Base-by-base conservation (phyloP, 2,329 filamentous ascomycete genomes). In the Stagonosporopsis tanaceti region DNA sequence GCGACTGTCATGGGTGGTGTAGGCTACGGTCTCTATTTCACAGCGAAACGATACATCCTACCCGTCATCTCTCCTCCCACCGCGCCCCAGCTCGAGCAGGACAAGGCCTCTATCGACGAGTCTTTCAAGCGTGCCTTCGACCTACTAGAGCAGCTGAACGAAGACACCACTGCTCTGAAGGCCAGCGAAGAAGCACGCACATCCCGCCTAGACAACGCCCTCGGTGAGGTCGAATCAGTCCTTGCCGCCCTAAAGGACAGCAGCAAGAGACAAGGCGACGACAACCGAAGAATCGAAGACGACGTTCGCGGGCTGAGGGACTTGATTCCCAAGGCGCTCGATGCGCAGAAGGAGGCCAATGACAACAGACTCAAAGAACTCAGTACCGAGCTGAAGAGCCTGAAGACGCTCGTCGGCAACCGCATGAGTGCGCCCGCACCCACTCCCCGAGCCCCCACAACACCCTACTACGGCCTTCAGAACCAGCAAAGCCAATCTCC, bases 51-150 rank as follows among this genome's bases (percentile, higher is more conserved):
- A 71, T 99, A 99, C 70, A 88, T 99, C 56, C 87, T 90, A 62
- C 95, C 95, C 39, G 82, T 99, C 27, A 92, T 99, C 59, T 89
- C 93, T 12, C 96, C 95, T 4, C 95, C 95, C 1, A 99, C 95
- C 1, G 92, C 93, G 9, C 93, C 96, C 54, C 93, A 96, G 72
- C 83, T 99, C 9, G 92, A 97, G 72, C 90, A 96, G 75, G 95
- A 99, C 76, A 99, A 99, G 78, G 87, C 92, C 61, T 87, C 87
- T 37, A 93, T 99, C 56, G 93, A 98, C 75, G 93, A 93, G 63
- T 90, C 94, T 57, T 99, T 99, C 77, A 91, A 95, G 67, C 91
- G 91, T 69, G 92, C 94, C 2, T 99, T 99, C 75, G 83, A 89
- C 17, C 85, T 98, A 14, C 88, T 99, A 11, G 95, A 99, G 59